phyloP scores from a whole-genome alignment of 257 asterid genomes.

The Osmanthus fragrans region DNA sequence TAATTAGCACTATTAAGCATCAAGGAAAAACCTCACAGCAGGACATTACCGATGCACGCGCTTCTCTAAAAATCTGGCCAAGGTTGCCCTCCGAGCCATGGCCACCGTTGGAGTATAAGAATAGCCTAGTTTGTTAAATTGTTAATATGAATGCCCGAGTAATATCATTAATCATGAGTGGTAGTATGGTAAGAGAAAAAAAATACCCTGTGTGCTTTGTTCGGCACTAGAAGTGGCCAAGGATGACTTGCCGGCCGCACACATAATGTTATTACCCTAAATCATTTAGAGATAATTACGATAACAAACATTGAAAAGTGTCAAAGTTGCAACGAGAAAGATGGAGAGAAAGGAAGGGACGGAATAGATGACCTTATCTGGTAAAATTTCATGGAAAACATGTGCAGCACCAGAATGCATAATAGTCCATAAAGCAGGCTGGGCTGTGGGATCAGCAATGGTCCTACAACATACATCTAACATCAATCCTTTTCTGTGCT shows the following conservation, averaged over 20 bases:
- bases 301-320: background rate
- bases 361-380: constrained; percentile 25
- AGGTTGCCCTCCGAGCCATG: constrained; percentile 61
- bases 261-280: constrained; percentile 29
- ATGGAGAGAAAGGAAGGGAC: background rate
- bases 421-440: constrained; percentile 27
- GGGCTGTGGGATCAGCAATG: constrained; percentile 12
- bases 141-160: background rate
- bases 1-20: background rate
- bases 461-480: constrained; percentile 20
- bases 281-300: background rate
- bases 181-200: background rate
- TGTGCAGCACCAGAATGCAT: constrained; percentile 28
- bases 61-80: constrained; percentile 65
- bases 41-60: constrained; percentile 41
- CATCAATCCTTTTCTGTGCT: background rate
- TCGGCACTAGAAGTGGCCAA: constrained; percentile 15
- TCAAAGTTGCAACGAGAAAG: background rate
- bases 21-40: background rate
- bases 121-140: background rate
- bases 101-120: constrained; percentile 46
- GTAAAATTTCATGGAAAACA: constrained; percentile 25
- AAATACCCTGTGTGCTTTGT: constrained; percentile 25
- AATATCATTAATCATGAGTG: background rate
- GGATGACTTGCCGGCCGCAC: constrained; percentile 18